Evolutionary conservation across 1,284 basidiomycete genomes (phyloP).

Genomic region (Taiwanofungus camphoratus): DNA sequence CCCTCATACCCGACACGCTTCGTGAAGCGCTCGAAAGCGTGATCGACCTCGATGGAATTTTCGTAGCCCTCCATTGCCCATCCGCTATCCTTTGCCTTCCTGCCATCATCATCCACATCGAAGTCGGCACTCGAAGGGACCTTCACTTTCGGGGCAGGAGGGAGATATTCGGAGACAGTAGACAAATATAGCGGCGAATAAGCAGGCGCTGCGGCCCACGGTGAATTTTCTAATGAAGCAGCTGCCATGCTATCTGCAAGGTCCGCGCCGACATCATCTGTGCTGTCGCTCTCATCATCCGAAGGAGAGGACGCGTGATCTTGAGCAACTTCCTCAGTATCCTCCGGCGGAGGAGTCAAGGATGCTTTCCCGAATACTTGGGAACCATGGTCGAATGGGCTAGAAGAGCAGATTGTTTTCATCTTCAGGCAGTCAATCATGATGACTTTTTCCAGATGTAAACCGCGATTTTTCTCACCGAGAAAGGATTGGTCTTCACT

Average conservation of each 20-base stretch:
- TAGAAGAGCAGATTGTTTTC: conserved; percentile 22
- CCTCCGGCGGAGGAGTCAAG: conserved; percentile 7
- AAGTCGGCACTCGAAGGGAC: conserved; percentile 33
- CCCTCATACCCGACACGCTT: conserved; percentile 61
- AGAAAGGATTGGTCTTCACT: conserved; percentile 65
- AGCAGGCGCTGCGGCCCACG: conserved; percentile 56
- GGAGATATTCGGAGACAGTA: conserved; percentile 63
- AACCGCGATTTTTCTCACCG: conserved; percentile 36
- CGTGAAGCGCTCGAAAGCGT: conserved; percentile 75
- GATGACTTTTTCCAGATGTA: conserved; percentile 1
- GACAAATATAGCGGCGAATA: conserved; percentile 71
- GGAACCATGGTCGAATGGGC: conserved; percentile 49
- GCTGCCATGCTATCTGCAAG: conserved; percentile 58
- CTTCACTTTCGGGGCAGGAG: conserved; percentile 47
- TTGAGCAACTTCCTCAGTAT: conserved; percentile 10
- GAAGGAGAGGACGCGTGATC: conserved; percentile 12
- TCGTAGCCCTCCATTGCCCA: conserved; percentile 75
- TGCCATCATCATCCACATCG: conserved; percentile 36
- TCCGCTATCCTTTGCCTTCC: conserved; percentile 38
- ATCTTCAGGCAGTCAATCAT: conserved; percentile 8
- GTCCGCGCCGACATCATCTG: conserved; percentile 32
- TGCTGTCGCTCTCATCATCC: conserved; percentile 22
- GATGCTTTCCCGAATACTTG: conserved; percentile 50
- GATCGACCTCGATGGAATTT: conserved; percentile 69
- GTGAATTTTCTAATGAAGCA: conserved; percentile 48